Evolutionary conservation across 2,329 filamentous ascomycete genomes (phyloP).

Genomic region (Aspergillus niger): DNA sequence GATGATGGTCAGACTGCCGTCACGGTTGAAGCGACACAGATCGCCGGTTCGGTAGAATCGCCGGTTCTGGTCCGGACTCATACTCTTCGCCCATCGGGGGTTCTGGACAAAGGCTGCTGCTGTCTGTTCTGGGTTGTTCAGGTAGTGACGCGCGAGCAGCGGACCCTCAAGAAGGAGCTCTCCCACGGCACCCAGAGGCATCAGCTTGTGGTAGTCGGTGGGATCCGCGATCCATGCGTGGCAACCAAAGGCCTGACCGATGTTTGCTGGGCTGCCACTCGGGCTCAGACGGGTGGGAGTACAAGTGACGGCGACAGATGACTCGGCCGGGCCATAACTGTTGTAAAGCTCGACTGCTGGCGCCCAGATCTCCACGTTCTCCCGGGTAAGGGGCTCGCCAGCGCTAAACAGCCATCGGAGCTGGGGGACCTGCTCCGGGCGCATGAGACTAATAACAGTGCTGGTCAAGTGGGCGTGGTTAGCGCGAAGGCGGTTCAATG

Average conservation of each 20-base stretch:
- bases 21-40: not conserved
- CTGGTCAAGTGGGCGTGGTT: conserved; percentile 59
- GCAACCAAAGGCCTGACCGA: conserved; percentile 9
- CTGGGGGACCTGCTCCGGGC: conserved; percentile 29
- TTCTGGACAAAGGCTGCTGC: conserved; percentile 24
- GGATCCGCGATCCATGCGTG: conserved; percentile 32
- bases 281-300: not conserved
- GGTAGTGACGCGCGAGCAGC: conserved; percentile 37
- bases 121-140: conserved; percentile 35
- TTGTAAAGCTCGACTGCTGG: not conserved
- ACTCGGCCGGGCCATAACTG: conserved; percentile 26
- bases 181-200: conserved; percentile 36
- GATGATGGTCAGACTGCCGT: not conserved
- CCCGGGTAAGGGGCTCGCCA: conserved; percentile 30
- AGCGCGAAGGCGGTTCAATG: conserved; percentile 20
- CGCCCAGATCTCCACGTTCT: not conserved
- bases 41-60: conserved; percentile 3
- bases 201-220: conserved; percentile 24
- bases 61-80: not conserved
- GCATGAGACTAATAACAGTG: conserved; percentile 46
- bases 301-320: conserved; percentile 12
- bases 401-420: conserved; percentile 29
- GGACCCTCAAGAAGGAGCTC: conserved; percentile 39
- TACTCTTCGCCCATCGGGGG: not conserved
- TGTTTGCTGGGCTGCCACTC: conserved; percentile 11